Base-by-base conservation (phyloP, 768 basidiomycete genomes). In the Mycena leptocephala region DNA sequence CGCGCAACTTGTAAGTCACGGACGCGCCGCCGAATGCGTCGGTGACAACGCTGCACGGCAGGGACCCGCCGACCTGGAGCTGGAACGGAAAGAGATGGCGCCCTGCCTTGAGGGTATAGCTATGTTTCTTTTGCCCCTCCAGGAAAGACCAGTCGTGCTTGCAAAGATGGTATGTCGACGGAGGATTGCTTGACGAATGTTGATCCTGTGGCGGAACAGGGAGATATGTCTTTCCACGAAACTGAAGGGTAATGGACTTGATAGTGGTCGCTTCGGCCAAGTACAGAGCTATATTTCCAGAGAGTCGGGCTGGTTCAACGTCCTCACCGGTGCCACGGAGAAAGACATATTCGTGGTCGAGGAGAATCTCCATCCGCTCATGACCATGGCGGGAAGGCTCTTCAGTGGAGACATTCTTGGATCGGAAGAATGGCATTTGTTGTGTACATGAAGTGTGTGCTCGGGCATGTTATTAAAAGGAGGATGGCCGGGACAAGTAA, bases 111-210 rank as follows among this genome's bases (percentile, higher is more conserved):
- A 99, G 93, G 0, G 97, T 99, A 79, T 96, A 96, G 14, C 90
- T 87, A 80, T 94, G 93, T 41, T 88, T 89, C 84, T 93, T 95
- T 79, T 93, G 92, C 70, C 95, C 95, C 79, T 96, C 94, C 59
- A 98, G 92, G 86, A 98, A 97, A 10, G 95, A 95, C 97, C 96
- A 97, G 75, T 97, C 95, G 81, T 97, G 95, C 73, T 91, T 91
- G 85, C 94, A 95, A 51, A 97, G 84, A 56, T 90, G 85, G 80
- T 92, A 94, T 35, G 89, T 91, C 72, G 91, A 84, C 16, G 88
- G 86, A 0, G 90, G 86, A 53, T 84, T 83, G 81, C 86, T 90
- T 75, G 90, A 82, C 26, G 88, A 83, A 32, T 80, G 93, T 92
- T 91, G 86, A 61, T 95, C 94, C 70, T 84, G 82, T 13, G 89